phyloP scores from a whole-genome alignment of 768 basidiomycete genomes.

The Leccinellum rugosiceps region DNA sequence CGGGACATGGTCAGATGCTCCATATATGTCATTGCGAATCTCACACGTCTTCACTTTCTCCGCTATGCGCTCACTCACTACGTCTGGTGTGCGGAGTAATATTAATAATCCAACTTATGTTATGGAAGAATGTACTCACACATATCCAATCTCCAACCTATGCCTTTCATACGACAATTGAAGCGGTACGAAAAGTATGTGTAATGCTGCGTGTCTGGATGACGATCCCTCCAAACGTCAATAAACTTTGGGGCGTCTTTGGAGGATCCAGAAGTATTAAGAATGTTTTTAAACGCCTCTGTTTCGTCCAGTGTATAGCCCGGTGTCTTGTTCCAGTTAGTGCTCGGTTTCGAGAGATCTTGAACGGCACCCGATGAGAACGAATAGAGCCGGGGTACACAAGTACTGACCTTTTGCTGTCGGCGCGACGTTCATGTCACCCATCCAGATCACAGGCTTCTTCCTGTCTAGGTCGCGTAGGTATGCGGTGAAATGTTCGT shows the following conservation, averaged over 20 bases:
- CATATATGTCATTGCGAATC: slow-evolving; percentile 81
- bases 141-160: slow-evolving; percentile 87
- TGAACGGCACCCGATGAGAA: neutral
- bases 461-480: slow-evolving; percentile 68
- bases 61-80: slow-evolving; percentile 67
- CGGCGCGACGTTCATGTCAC: slow-evolving; percentile 86
- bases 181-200: slow-evolving; percentile 86
- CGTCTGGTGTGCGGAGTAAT: slow-evolving; percentile 43
- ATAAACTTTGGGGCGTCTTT: slow-evolving; percentile 50
- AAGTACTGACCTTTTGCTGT: slow-evolving; percentile 55
- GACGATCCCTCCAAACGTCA: slow-evolving; percentile 75
- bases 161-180: slow-evolving; percentile 72
- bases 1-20: slow-evolving; percentile 85
- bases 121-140: slow-evolving; percentile 46
- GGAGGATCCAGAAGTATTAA: slow-evolving; percentile 46
- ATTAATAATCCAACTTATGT: neutral
- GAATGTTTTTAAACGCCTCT: slow-evolving; percentile 64
- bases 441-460: slow-evolving; percentile 87
- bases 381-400: neutral
- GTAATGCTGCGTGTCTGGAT: slow-evolving; percentile 70
- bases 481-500: slow-evolving; percentile 69
- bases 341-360: slow-evolving; percentile 68
- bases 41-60: slow-evolving; percentile 76
- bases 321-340: slow-evolving; percentile 86
- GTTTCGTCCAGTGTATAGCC: slow-evolving; percentile 86